Conservation (phyloP, 2,329 filamentous ascomycete genomes). For the Paecilomyces sp. region DNA sequence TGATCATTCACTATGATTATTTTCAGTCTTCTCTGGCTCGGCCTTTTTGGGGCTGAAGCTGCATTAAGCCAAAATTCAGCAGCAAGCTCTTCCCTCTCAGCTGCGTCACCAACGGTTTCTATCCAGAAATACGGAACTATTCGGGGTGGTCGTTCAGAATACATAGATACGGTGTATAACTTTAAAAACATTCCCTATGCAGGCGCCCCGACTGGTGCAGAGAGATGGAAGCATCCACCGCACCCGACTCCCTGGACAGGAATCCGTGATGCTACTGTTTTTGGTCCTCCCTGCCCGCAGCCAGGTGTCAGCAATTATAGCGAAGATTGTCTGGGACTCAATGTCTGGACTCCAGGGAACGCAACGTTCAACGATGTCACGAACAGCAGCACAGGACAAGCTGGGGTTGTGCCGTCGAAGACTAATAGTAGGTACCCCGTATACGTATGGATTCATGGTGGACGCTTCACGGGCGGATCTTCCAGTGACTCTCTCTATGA, state of each 20-base stretch:
- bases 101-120: neutral
- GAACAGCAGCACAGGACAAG: neutral
- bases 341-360: neutral
- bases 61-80: neutral
- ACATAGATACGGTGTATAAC: neutral
- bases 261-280: neutral
- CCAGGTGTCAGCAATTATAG: neutral
- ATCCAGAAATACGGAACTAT: neutral
- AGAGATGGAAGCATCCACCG: neutral
- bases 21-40: neutral
- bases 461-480: neutral
- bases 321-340: neutral
- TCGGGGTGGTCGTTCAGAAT: neutral
- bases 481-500: neutral
- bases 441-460: conserved; percentile 1
- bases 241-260: neutral
- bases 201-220: neutral
- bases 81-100: neutral
- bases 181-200: neutral
- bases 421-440: neutral
- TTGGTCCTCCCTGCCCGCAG: neutral
- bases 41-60: neutral
- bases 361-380: neutral
- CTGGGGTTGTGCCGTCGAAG: neutral
- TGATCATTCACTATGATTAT: neutral